Evolutionary conservation across 768 basidiomycete species (phyloP).

Genomic region (Austroboletus eburneus): DNA sequence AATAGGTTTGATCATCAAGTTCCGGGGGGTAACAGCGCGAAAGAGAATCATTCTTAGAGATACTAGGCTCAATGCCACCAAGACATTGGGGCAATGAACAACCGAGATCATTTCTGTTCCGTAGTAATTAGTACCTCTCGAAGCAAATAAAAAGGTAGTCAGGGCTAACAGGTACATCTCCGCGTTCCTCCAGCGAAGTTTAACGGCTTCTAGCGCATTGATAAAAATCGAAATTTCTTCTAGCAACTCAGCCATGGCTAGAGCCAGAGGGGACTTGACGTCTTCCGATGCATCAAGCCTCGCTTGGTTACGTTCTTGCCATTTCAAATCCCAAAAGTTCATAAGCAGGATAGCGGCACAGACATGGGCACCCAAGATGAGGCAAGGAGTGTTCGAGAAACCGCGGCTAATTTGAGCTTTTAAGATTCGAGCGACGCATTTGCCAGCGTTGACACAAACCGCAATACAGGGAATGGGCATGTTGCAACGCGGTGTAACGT

Average conservation of each 20-base stretch:
- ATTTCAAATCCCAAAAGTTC: slow-evolving; percentile 54
- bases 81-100: slow-evolving; percentile 27
- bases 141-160: slow-evolving; percentile 1
- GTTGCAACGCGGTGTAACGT: slow-evolving; percentile 23
- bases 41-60: slow-evolving; percentile 8
- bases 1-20: slow-evolving; percentile 9
- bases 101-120: slow-evolving; percentile 23
- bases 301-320: slow-evolving; percentile 37
- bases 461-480: slow-evolving; percentile 49
- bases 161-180: slow-evolving; percentile 35
- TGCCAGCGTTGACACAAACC: slow-evolving; percentile 58
- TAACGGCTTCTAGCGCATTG: slow-evolving; percentile 24
- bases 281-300: slow-evolving; percentile 22
- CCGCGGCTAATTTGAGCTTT: slow-evolving; percentile 46
- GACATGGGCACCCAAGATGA: slow-evolving; percentile 46
- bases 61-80: slow-evolving; percentile 19
- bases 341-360: slow-evolving; percentile 52
- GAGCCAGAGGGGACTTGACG: slow-evolving; percentile 26
- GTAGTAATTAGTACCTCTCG: slow-evolving; percentile 32
- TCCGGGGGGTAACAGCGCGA: slow-evolving; percentile 3
- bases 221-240: slow-evolving; percentile 28
- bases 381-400: slow-evolving; percentile 38
- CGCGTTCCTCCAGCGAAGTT: slow-evolving; percentile 30
- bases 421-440: slow-evolving; percentile 56
- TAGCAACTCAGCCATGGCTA: slow-evolving; percentile 30